Conservation (phyloP, 2,329 filamentous ascomycete species). For the Leptographium lundbergii region DNA sequence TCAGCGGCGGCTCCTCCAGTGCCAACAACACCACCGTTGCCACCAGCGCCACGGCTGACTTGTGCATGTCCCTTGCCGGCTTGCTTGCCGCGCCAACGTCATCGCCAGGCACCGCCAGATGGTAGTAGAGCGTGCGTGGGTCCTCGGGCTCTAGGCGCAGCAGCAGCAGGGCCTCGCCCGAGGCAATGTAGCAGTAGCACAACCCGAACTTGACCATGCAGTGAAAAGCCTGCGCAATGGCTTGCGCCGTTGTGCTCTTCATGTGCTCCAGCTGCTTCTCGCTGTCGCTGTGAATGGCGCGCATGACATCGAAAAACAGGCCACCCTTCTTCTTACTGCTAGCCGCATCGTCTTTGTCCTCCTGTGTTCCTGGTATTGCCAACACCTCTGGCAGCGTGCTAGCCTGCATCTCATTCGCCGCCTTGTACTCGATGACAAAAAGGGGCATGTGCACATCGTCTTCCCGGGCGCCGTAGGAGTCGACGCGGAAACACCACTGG, state of each 20-base stretch:
- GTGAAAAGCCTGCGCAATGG: not conserved
- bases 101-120: not conserved
- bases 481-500: no score
- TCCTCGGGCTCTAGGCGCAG: not conserved
- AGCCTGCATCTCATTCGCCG: no score
- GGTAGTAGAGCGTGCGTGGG: slow-evolving; percentile 1
- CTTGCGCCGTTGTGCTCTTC: not conserved
- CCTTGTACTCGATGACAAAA: no score
- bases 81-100: not conserved
- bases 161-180: not conserved
- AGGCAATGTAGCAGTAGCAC: not conserved
- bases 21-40: not conserved
- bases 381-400: no score
- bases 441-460: no score
- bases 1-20: not conserved
- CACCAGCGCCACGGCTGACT: slow-evolving; percentile 1
- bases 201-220: slow-evolving; percentile 2
- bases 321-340: no score
- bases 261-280: not conserved
- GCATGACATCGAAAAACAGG: not conserved
- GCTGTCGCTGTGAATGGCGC: not conserved
- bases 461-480: no score
- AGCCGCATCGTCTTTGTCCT: no score
- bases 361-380: no score
- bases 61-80: not conserved